Base-by-base conservation (phyloP, 192 early-diverging fungal genomes). In the Backusella australiensis region DNA sequence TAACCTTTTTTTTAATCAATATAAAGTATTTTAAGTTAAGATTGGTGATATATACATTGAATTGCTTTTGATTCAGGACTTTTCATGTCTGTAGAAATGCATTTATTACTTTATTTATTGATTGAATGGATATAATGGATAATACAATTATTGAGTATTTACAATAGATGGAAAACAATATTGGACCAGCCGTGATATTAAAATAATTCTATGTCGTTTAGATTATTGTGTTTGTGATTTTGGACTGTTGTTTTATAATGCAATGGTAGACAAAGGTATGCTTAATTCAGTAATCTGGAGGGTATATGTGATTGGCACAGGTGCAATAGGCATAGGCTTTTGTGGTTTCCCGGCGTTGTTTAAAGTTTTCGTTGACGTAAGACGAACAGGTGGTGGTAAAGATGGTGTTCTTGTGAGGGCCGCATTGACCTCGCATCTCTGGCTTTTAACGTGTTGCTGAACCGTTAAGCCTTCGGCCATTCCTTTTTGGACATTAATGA, bases 231-330 rank as follows among this genome's bases (percentile, higher is more conserved):
- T 12, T 59, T 59, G 21, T 29, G 11, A 29, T 26, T 29, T 26
- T 63, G 4, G 56, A 29, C 14, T 63, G 56, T 12, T 63, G 12
- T 2, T 63, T 56, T 59, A 77, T 34, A 36, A 42, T 15, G 72
- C 77, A 78, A 78, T 65, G 38, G 77, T 78, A 9, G 77, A 78
- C 17, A 78, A 23, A 17, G 80, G 80, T 36, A 81, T 42, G 26
- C 65, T 67, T 52, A 81, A 67, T 69, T 69, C 46, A 23, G 80
- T 77, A n/a, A 81, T 67, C 74, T 81, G 75, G 19, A 81, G 39
- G 39, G 80, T 52, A 69, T 81, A 81, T 5, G 77, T 53, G 6
- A 78, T 53, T 49, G 71, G 67, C 17, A 35, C 7, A 38, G 77
- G 77, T 0, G 77, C 77, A 5, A 75, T 34, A 29, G 71, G 42